These are phyloP conservation scores for Trichothecium roseum DNA, from an alignment of 2,329 filamentous ascomycete genomes.

Conservation along the genomic window DNA sequence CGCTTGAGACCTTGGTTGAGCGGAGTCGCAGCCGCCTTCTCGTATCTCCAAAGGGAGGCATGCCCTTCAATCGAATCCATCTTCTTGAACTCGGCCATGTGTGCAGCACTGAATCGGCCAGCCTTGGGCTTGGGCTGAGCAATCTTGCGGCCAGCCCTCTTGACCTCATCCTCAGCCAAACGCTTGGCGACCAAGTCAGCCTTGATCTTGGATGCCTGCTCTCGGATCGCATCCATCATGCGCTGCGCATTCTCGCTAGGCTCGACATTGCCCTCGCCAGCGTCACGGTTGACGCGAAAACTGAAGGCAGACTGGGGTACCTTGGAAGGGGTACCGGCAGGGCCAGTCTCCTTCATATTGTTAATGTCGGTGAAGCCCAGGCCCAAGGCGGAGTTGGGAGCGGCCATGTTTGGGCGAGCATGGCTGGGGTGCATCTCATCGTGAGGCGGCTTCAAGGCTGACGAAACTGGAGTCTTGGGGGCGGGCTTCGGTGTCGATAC, in stretches of 20 bases:
- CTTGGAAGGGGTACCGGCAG: conserved; percentile 33
- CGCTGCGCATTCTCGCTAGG: conserved; percentile 52
- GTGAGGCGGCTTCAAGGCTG: conserved; percentile 57
- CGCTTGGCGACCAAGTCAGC: conserved; percentile 53
- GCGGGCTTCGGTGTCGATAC: not conserved
- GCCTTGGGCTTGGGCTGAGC: conserved; percentile 70
- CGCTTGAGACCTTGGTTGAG: conserved; percentile 38
- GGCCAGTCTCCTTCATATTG: conserved; percentile 36
- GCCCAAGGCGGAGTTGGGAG: conserved; percentile 69
- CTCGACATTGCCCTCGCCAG: conserved; percentile 35
- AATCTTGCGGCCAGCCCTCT: conserved; percentile 52
- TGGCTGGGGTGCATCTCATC: conserved; percentile 90
- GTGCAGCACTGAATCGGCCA: conserved; percentile 71
- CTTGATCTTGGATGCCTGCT: conserved; percentile 62
- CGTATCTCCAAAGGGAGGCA: conserved; percentile 61
- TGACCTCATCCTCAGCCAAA: conserved; percentile 39
- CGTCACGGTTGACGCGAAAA: conserved; percentile 53
- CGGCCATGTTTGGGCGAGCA: conserved; percentile 62
- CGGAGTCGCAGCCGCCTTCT: conserved; percentile 18
- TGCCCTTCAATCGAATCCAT: conserved; percentile 95
- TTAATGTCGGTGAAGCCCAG: conserved; percentile 74
- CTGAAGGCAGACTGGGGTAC: conserved; percentile 51
- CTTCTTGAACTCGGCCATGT: conserved; percentile 86
- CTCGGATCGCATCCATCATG: conserved; percentile 58
- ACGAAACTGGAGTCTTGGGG: conserved; percentile 44